Evolutionary conservation across 2,329 filamentous ascomycete genomes (phyloP).

Genomic region (Fusarium pseudocircinatum): DNA sequence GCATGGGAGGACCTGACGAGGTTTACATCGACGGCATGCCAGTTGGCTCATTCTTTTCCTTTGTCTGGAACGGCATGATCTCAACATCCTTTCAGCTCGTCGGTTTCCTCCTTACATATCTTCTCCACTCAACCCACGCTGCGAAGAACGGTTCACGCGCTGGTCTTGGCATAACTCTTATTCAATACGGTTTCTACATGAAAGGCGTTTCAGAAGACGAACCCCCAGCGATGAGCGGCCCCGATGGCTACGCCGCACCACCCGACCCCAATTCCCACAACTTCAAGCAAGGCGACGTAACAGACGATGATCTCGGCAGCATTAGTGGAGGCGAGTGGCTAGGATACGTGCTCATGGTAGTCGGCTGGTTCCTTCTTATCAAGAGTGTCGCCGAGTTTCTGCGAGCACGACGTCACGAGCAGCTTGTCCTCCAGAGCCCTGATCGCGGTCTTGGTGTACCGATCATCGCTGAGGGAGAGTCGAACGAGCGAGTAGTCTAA

Average conservation of each 20-base stretch:
- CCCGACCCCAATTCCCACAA: conserved; percentile 90
- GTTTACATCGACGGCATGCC: conserved; percentile 97
- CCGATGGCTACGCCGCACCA: conserved; percentile 73
- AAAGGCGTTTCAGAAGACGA: conserved; percentile 66
- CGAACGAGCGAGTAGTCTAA: conserved; percentile 78
- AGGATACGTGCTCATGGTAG: conserved; percentile 93
- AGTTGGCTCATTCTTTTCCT: conserved; percentile 86
- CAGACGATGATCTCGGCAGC: conserved; percentile 55
- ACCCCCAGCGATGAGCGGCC: conserved; percentile 57
- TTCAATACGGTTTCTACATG: conserved; percentile 98
- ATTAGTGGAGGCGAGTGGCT: conserved; percentile 86
- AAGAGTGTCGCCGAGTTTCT: conserved; percentile 92
- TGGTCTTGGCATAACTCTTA: conserved; percentile 91
- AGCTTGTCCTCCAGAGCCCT: conserved; percentile 90
- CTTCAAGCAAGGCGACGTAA: conserved; percentile 79
- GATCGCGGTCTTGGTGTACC: conserved; percentile 86
- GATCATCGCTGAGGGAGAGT: conserved; percentile 87
- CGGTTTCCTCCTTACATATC: conserved; percentile 96
- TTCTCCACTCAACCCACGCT: conserved; percentile 96
- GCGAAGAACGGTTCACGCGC: conserved; percentile 97
- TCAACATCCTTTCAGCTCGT: conserved; percentile 97
- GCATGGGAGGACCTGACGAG: conserved; percentile 88
- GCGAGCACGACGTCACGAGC: conserved; percentile 87
- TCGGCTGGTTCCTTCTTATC: conserved; percentile 98
- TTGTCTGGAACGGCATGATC: conserved; percentile 95